Base-by-base conservation (phyloP, 352 stramenopile genomes). In the Globisporangium viniferum region DNA sequence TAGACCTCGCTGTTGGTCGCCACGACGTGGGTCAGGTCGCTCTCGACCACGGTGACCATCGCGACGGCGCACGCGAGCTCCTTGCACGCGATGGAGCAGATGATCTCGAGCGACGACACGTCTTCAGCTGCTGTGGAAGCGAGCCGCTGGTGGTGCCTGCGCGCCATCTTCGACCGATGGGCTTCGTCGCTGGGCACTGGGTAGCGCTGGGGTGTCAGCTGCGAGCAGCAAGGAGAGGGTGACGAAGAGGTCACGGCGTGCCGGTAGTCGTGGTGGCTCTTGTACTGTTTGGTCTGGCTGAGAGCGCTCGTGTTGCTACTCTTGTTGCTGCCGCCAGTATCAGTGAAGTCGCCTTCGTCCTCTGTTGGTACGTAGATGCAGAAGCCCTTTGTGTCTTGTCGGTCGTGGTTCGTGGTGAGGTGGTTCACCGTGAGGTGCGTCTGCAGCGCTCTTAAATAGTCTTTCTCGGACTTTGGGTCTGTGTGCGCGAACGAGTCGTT, bases 51-150 rank as follows among this genome's bases (percentile, higher is more conserved):
- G 15, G 69, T 72, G 59, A 74, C 29, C 54, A 74, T 69, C 14
- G 59, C 69, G 24, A 72, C 55, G 22, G 61, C 44, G 5, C 69
- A 74, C 5, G 24, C 5, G 7, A 74, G 61, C 58, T 67, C 64
- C 8, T 48, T 41, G 59, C 59, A 64, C 44, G 67, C 67, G 35
- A 74, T 65, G 33, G 61, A 29, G 56, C 69, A 74, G 48, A 74
- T 74, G 57, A 74, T 62, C 55, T 74, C 64, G 44, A 74, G 69
- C 57, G 68, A 56, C 64, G 67, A 64, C 20, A 71, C 62, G 53
- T 70, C 59, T 24, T 67, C 55, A 18, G 33, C 20, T 29, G 35
- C 48, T 3, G 51, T 31, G 9, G 29, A 8, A 2, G 27, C 27
- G 66, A 71, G 59, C 22, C 27, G 51, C 22, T 71, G 59, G 7